A percentile compares a stretch with the other conserved stretches of the same genome.
Evolutionary conservation across 768 basidiomycete genomes (phyloP).

Genomic region (Naganishia vaughanmartiniae): DNA sequence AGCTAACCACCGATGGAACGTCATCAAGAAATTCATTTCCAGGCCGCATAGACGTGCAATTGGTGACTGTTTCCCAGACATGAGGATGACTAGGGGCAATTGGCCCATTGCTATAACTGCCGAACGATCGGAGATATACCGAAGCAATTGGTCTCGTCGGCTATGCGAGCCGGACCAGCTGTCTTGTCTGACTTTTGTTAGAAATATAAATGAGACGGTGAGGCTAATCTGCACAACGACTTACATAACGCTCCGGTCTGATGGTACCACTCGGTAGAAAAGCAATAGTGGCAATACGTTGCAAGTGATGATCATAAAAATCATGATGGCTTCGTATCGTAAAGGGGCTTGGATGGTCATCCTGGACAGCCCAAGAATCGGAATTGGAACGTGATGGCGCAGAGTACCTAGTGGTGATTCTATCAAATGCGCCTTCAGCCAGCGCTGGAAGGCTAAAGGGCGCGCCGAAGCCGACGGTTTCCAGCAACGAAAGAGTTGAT

Average conservation of each 20-base stretch:
- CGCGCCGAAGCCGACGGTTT: too few relatives aligned
- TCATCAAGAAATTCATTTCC: constrained; percentile 17
- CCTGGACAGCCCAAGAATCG: neutral
- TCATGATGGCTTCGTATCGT: neutral
- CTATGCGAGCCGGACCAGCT: constrained; percentile 17
- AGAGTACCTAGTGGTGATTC: constrained; percentile 9
- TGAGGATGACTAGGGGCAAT: constrained; percentile 14
- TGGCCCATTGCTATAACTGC: constrained; percentile 9
- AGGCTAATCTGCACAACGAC: neutral
- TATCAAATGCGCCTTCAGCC: neutral
- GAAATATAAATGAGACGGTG: neutral
- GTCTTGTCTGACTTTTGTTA: neutral
- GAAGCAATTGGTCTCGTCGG: constrained; percentile 4
- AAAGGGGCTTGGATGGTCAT: constrained; percentile 7
- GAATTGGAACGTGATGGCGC: constrained; percentile 14
- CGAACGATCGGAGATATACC: constrained; percentile 4
- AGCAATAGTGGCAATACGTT: neutral
- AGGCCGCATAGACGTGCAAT: neutral
- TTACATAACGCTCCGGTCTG: constrained; percentile 4
- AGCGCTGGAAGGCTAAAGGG: neutral
- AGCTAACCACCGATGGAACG: constrained; percentile 11
- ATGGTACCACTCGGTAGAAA: constrained; percentile 8
- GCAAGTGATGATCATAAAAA: neutral
- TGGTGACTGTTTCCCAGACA: constrained; percentile 13
- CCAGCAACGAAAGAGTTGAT: neutral